phyloP scores from a whole-genome alignment of 202 grass and related monocot genomes.

The Zizania palustris region DNA sequence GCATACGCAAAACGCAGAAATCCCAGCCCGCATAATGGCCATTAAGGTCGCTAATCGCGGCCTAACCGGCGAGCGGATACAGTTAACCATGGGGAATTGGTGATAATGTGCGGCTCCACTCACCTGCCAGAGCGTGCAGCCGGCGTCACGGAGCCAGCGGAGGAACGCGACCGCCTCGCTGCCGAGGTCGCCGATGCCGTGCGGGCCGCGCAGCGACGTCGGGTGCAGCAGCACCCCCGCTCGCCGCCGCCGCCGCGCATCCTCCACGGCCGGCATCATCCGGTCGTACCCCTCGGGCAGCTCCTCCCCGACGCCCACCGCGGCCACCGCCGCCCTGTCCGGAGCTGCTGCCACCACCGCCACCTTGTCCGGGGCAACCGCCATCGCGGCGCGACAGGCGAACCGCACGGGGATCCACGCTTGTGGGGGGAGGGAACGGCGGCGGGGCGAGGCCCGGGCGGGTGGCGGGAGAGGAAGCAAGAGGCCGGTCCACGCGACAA shows the following conservation, averaged over 20 bases:
- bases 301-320: constrained; percentile 58
- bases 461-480: constrained; percentile 36
- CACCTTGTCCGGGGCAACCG: constrained; percentile 24
- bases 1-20: too few relatives aligned
- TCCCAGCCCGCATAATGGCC: background rate
- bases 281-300: constrained; percentile 70
- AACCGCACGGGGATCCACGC: constrained; percentile 8
- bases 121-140: constrained; percentile 94
- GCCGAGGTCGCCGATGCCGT: constrained; percentile 87
- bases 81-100: too few relatives aligned
- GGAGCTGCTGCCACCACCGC: background rate
- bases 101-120: constrained; percentile 25
- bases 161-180: constrained; percentile 69
- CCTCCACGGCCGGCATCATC: constrained; percentile 56
- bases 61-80: background rate
- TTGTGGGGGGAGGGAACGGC: background rate
- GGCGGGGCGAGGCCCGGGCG: constrained; percentile 14
- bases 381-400: constrained; percentile 34
- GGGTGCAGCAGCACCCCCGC: constrained; percentile 79
- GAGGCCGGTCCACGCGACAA: constrained; percentile 36
- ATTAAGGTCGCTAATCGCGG: constrained; percentile 31
- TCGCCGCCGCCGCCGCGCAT: constrained; percentile 45
- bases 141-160: constrained; percentile 68
- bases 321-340: constrained; percentile 23
- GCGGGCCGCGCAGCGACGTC: constrained; percentile 68